Percentiles rank a stretch among this genome's conserved stretches.
These are phyloP conservation scores for Fusarium sp. DNA, from an alignment of 2,329 filamentous ascomycete species.

Conservation along the genomic window DNA sequence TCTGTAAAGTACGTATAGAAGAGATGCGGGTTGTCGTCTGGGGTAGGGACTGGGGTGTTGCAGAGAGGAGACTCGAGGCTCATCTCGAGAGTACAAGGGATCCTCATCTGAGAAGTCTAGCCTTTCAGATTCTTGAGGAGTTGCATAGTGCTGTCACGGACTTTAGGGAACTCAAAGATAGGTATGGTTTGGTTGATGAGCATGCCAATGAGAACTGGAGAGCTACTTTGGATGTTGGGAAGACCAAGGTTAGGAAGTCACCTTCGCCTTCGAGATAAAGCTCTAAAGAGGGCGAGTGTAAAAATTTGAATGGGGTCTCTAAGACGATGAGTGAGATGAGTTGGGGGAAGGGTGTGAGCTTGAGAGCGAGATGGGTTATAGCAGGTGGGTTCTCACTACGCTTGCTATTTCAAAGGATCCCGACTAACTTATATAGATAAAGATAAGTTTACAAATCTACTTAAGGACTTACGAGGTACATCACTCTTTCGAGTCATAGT, in stretches of 20 bases:
- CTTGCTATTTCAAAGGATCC: background rate
- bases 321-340: slow-evolving; percentile 44
- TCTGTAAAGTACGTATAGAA: slow-evolving; percentile 62
- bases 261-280: slow-evolving; percentile 41
- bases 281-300: slow-evolving; percentile 38
- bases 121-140: slow-evolving; percentile 56
- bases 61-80: slow-evolving; percentile 57
- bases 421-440: slow-evolving; percentile 50
- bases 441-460: slow-evolving; percentile 56
- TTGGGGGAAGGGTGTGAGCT: slow-evolving; percentile 50
- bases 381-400: slow-evolving; percentile 45
- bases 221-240: slow-evolving; percentile 21
- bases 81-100: slow-evolving; percentile 54
- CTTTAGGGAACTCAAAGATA: slow-evolving; percentile 55
- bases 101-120: slow-evolving; percentile 53
- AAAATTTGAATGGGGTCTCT: slow-evolving; percentile 28
- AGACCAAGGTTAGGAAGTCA: slow-evolving; percentile 25
- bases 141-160: slow-evolving; percentile 59
- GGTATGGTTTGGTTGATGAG: slow-evolving; percentile 55
- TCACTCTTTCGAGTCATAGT: background rate
- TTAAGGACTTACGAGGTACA: slow-evolving; percentile 55
- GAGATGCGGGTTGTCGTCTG: slow-evolving; percentile 61
- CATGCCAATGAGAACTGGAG: background rate
- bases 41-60: slow-evolving; percentile 61
- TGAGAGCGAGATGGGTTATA: slow-evolving; percentile 59